These are phyloP conservation scores for Syzygium grande DNA, from an alignment of 345 rosid species.

Conservation along the genomic window DNA sequence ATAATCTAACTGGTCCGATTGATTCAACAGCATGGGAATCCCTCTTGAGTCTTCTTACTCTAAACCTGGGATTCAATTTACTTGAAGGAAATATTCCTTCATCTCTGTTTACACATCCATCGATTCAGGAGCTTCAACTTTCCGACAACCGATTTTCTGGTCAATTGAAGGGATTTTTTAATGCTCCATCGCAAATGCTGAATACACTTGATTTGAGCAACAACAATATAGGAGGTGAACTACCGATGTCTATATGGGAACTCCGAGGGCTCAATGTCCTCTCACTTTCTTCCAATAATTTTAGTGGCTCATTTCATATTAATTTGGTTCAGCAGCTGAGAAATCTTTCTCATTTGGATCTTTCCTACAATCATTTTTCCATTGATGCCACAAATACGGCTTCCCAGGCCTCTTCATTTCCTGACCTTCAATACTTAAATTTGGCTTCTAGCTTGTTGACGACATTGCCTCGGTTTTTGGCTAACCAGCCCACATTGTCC, in stretches of 20 bases:
- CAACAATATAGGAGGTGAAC: conserved; percentile 22
- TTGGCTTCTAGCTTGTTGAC: conserved; percentile 37
- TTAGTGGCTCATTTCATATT: conserved; percentile 22
- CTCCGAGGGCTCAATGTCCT: conserved; percentile 10
- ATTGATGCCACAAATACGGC: neutral
- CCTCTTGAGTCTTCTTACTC: conserved; percentile 8
- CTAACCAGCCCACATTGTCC: neutral
- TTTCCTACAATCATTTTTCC: conserved; percentile 27
- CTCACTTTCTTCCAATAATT: conserved; percentile 29
- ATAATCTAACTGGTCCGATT: conserved; percentile 19
- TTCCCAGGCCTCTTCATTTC: neutral
- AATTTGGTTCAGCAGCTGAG: conserved; percentile 4
- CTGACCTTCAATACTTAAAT: conserved; percentile 6
- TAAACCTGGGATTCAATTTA: conserved; percentile 13
- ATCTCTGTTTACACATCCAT: conserved; percentile 6
- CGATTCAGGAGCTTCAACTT: neutral
- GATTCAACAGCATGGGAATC: conserved; percentile 11
- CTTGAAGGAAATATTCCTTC: conserved; percentile 23
- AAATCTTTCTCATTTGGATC: conserved; percentile 20
- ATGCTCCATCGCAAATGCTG: neutral
- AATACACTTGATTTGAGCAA: conserved; percentile 18
- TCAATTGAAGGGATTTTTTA: no score
- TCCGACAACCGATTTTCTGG: conserved; percentile 18
- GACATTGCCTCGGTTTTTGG: conserved; percentile 19
- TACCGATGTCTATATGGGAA: conserved; percentile 11